Conservation (phyloP, 192 early-diverging fungal species). For the Backusella australiensis region DNA sequence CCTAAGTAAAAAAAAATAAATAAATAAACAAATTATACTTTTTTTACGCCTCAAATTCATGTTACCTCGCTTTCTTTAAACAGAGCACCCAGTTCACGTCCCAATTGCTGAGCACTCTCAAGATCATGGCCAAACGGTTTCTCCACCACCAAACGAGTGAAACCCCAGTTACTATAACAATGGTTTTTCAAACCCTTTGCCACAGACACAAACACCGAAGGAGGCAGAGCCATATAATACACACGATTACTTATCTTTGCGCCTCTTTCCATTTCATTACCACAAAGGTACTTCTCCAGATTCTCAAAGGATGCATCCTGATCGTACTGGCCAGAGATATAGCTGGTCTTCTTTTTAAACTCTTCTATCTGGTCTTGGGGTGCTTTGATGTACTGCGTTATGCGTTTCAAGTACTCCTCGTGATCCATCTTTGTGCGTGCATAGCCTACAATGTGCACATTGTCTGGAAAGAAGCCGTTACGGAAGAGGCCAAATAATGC, state of each 20-base stretch:
- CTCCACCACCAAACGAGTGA: conserved; percentile 91
- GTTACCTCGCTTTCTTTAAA: conserved; percentile 86
- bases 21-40: background rate
- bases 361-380: conserved; percentile 29
- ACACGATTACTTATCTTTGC: conserved; percentile 61
- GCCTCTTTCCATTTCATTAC: conserved; percentile 49
- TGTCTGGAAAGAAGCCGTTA: conserved; percentile 74
- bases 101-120: conserved; percentile 76
- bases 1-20: conserved; percentile 40
- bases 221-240: conserved; percentile 97
- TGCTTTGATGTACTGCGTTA: conserved; percentile 66
- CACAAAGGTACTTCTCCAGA: conserved; percentile 59
- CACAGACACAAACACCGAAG: conserved; percentile 92
- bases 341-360: conserved; percentile 74
- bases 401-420: conserved; percentile 75
- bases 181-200: conserved; percentile 68
- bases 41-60: background rate
- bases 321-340: conserved; percentile 86
- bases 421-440: conserved; percentile 79
- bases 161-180: conserved; percentile 60
- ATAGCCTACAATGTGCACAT: conserved; percentile 85
- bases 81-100: conserved; percentile 62
- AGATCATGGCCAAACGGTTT: conserved; percentile 97
- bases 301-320: conserved; percentile 63
- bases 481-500: conserved; percentile 92